Conservation (phyloP, 2,329 filamentous ascomycete genomes). For the Aspergillus novoparasiticus region DNA sequence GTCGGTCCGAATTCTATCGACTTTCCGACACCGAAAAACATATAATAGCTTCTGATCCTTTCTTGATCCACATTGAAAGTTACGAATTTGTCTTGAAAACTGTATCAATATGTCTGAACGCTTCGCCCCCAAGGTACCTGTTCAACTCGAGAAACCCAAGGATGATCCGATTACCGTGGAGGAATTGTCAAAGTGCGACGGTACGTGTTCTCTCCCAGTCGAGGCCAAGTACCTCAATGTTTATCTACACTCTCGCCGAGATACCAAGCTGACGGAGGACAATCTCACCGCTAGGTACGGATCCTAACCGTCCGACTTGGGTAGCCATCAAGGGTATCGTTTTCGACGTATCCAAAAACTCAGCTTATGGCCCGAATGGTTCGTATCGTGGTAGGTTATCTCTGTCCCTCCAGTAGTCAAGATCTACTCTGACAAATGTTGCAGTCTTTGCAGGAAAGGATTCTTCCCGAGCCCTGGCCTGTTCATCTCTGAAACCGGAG, state of each 20-base stretch:
- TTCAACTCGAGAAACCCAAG: constrained; percentile 77
- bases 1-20: constrained; percentile 1
- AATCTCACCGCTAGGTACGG: constrained; percentile 33
- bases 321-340: constrained; percentile 81
- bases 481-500: constrained; percentile 81
- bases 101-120: constrained; percentile 35
- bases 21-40: constrained; percentile 8
- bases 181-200: constrained; percentile 78
- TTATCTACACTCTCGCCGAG: not conserved
- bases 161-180: constrained; percentile 81
- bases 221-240: not conserved
- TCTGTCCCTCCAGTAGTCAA: not conserved
- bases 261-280: not conserved
- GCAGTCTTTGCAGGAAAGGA: constrained; percentile 95
- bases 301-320: constrained; percentile 55
- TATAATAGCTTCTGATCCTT: not conserved
- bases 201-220: constrained; percentile 51
- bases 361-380: constrained; percentile 78
- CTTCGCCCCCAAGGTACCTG: constrained; percentile 45
- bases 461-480: constrained; percentile 85
- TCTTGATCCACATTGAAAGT: not conserved
- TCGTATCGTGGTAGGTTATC: constrained; percentile 75
- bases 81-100: not conserved
- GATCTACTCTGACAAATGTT: not conserved
- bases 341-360: constrained; percentile 91